These are phyloP conservation scores for Mycena vitilis DNA, from an alignment of 768 basidiomycete species.

Conservation along the genomic window DNA sequence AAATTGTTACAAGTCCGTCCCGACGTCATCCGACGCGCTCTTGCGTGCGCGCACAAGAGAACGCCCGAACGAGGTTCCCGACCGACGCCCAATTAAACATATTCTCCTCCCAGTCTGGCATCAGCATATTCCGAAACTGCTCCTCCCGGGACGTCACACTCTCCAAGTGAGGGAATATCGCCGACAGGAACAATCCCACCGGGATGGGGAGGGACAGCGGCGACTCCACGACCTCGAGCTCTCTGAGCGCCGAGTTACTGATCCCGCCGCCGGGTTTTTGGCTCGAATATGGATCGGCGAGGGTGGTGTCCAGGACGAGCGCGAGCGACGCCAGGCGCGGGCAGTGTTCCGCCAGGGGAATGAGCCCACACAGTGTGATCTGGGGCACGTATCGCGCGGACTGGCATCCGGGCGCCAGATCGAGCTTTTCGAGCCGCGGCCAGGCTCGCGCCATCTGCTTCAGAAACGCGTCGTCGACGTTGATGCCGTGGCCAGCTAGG, in stretches of 20 bases:
- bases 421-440: no score
- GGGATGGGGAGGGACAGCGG: conserved; percentile 11
- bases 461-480: no score
- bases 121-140: not conserved
- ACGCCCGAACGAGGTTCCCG: not conserved
- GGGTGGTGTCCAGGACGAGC: not conserved
- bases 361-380: no score
- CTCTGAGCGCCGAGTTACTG: conserved; percentile 8
- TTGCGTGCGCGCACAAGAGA: conserved; percentile 21
- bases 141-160: not conserved
- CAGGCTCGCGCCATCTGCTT: no score
- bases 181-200: conserved; percentile 23
- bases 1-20: no score
- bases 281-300: not conserved
- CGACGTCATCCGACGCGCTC: not conserved
- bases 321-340: not conserved
- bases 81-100: conserved; percentile 12
- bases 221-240: conserved; percentile 27
- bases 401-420: no score
- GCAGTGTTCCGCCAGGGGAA: conserved; percentile 10
- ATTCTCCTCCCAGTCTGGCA: conserved; percentile 17
- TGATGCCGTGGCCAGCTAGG: no score
- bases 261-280: conserved; percentile 21
- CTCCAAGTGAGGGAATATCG: conserved; percentile 22
- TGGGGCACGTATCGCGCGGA: conserved; percentile 4